Percentiles rank a stretch among this genome's conserved stretches.
phyloP scores from a whole-genome alignment of 1,284 basidiomycete species.

The Tylopilus orsonianus region DNA sequence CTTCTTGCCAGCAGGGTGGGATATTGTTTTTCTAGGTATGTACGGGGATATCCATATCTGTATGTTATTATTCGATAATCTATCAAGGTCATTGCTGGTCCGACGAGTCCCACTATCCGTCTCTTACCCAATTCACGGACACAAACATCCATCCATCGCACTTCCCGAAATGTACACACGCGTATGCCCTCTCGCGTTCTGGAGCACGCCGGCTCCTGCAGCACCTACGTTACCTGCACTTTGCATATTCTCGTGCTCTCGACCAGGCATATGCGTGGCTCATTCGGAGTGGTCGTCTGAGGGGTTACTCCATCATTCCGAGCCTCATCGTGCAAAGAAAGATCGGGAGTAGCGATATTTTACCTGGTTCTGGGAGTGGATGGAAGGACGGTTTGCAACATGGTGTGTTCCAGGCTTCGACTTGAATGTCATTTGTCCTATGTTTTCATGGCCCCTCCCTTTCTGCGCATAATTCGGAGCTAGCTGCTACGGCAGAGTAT shows the following conservation, averaged over 20 bases:
- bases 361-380: conserved; percentile 47
- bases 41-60: no score
- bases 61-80: conserved; percentile 1
- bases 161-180: conserved; percentile 68
- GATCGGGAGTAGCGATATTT: conserved; percentile 52
- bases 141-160: conserved; percentile 51
- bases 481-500: no score
- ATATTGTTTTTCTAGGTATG: conserved; percentile 72
- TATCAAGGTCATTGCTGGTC: conserved; percentile 71
- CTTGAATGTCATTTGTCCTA: no score
- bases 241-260: conserved; percentile 75
- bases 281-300: conserved; percentile 51
- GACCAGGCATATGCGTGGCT: conserved; percentile 77
- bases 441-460: no score
- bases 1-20: conserved; percentile 64
- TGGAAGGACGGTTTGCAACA: conserved; percentile 54
- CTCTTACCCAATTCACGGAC: conserved; percentile 25
- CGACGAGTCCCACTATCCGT: conserved; percentile 47
- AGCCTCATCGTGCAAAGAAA: conserved; percentile 66
- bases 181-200: conserved; percentile 54
- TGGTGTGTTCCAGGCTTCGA: conserved; percentile 43
- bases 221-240: conserved; percentile 58
- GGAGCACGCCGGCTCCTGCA: conserved; percentile 56
- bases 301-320: conserved; percentile 61
- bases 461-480: no score